Evolutionary conservation across 352 stramenopile species (phyloP), one percentile per base, ranked within the genome.

Genomic region (Phytophthora boehmeriae): DNA sequence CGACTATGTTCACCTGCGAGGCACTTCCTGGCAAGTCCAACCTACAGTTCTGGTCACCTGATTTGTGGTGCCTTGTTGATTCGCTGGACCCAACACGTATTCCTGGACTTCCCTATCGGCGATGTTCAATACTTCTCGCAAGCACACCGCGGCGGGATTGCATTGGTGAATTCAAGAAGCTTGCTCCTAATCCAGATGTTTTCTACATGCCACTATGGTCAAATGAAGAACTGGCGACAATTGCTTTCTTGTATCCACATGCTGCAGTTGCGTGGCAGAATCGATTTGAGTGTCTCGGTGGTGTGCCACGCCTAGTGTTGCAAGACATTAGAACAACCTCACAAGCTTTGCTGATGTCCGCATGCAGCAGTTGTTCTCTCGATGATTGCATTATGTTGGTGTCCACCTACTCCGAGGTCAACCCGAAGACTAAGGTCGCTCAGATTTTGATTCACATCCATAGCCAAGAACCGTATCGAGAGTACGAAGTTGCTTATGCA

Each of bases 361-460:
- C 54, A 62, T 58, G 41, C 53, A 54, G 38, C 19, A 53, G 54
- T 39, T 69, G 60, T 54, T 59, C 53, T 19, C 55, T 69, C 35
- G 27, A 58, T 41, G 60, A 69, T 48, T 75, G 60, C 38, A 72
- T 72, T 22, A 71, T 66, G 48, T 14, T 63, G 16, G 36, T 72
- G 14, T 69, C 54, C 34, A 64, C n/a, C n/a, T n/a, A n/a, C n/a
- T n/a, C n/a, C n/a, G n/a, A n/a, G n/a, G n/a, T n/a, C n/a, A n/a
- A n/a, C n/a, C n/a, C n/a, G n/a, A n/a, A n/a, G n/a, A n/a, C n/a
- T n/a, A n/a, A n/a, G n/a, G n/a, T n/a, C n/a, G n/a, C n/a, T n/a
- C 72, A 78, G 35, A 68, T 38, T 41, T 22, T 82, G 50, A 73
- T 79, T 48, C 70, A 77, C 52, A 60, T 79, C 25, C 54, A 44